Conservation (phyloP, 257 asterid genomes). For the Ajuga chamaepitys region DNA sequence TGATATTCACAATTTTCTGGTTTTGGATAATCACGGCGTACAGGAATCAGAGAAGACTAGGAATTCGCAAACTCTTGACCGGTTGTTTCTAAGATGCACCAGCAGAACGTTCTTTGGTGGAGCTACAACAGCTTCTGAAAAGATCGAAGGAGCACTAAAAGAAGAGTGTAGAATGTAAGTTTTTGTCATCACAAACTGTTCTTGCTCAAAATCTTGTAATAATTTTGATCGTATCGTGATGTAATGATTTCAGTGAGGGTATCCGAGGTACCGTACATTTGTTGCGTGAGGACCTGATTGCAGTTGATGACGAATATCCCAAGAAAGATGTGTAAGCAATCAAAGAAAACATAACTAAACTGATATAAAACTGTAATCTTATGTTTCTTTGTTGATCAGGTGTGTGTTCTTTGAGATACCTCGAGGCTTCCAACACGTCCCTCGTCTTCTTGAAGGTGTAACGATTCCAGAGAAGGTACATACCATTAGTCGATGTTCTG, state of each 20-base stretch:
- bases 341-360: neutral
- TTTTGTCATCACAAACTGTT: neutral
- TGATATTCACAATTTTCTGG: too few relatives aligned
- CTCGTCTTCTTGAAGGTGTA: constrained; percentile 25
- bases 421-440: constrained; percentile 1
- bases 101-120: neutral
- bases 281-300: neutral
- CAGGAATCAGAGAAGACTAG: constrained; percentile 22
- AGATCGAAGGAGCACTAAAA: constrained; percentile 8
- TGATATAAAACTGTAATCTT: neutral
- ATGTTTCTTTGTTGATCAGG: constrained; percentile 1
- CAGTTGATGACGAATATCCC: neutral
- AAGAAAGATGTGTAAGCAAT: constrained; percentile 18
- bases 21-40: neutral
- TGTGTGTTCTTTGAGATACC: constrained; percentile 22
- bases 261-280: constrained; percentile 15
- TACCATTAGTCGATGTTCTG: too few relatives aligned
- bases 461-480: constrained; percentile 25
- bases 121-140: neutral
- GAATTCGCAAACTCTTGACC: constrained; percentile 14
- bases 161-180: constrained; percentile 17
- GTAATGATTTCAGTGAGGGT: constrained; percentile 18
- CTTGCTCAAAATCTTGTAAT: neutral
- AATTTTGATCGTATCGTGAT: neutral
- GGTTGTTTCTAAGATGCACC: constrained; percentile 10